Evolutionary conservation across 2,329 filamentous ascomycete species (phyloP).

Genomic region (Conoideocrella luteorostrata): DNA sequence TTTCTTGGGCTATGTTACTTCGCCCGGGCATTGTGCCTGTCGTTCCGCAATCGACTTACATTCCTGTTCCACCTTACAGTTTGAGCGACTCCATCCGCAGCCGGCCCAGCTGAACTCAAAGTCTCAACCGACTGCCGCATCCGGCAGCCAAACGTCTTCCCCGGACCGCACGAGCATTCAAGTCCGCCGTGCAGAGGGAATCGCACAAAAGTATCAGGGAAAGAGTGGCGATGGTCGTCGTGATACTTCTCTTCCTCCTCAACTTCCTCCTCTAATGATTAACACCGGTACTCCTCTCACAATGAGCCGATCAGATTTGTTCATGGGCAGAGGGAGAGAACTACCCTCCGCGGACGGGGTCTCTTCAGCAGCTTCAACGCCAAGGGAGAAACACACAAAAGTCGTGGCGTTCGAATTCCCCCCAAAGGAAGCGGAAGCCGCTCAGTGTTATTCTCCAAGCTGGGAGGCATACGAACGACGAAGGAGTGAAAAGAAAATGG

Average conservation of each 20-base stretch:
- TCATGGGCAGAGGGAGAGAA: conserved; percentile 9
- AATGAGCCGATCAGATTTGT: conserved; percentile 6
- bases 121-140: conserved; percentile 1
- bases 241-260: conserved; percentile 7
- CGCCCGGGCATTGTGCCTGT: not conserved
- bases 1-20: not conserved
- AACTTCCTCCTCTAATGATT: conserved; percentile 12
- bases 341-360: conserved; percentile 1
- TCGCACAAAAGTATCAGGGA: conserved; percentile 4
- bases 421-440: conserved; percentile 22
- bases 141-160: conserved; percentile 1
- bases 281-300: conserved; percentile 8
- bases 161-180: conserved; percentile 11
- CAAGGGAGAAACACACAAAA: conserved; percentile 20
- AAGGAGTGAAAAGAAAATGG: conserved; percentile 47
- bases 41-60: conserved; percentile 1
- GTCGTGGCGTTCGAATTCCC: conserved; percentile 26
- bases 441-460: conserved; percentile 51
- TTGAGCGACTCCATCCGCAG: conserved; percentile 15
- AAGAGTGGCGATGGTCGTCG: conserved; percentile 3
- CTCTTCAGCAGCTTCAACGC: conserved; percentile 8
- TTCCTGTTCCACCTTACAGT: conserved; percentile 8
- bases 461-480: conserved; percentile 52
- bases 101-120: conserved; percentile 3
- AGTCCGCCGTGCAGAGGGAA: conserved; percentile 7